Evolutionary conservation across 108 stramenopile species (phyloP), one percentile per base, ranked within the genome.

Genomic region (Bacterosira constricta): DNA sequence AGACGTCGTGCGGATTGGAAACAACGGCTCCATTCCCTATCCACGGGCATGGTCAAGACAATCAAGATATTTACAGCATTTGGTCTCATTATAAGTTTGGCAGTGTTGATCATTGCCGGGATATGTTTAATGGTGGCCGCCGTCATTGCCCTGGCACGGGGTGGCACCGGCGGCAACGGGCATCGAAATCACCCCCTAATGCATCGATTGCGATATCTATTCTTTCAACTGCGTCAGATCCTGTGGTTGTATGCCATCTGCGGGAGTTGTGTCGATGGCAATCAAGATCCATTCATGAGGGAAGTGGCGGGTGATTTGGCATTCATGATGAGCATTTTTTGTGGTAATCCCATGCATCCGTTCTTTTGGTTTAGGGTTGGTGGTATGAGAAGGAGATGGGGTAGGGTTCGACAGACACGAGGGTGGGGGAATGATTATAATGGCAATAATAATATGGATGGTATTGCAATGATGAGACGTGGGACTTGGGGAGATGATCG

Each of bases 171-270:
- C 3, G 72, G 61, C 2, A 72, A 72, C 1, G 64, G 65, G 1
- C 49, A 67, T 29, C 63, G 74, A 25, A 74, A 71, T n/a, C 61
- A 75, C 31, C 52, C 63, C 18, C 51, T 90, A 7, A 73, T 84
- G 65, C 79, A 81, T 50, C 83, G 83, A 61, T 46, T 95, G 27
- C 73, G 81, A 11, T 65, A 50, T 34, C 34, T 92, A 30, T 81
- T 86, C 50, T 63, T 79, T 50, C 77, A 87, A 52, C 39, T 92
- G 51, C 84, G 93, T 23, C 88, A 95, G 61, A 64, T 95, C 50
- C 76, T 95, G 2, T 92, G 89, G 88, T 83, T 82, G 21, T 95
- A 90, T 79, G 89, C 90, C 47, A 81, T 95, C 42, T 92, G 90
- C 58, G 92, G 87, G 23, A 84, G 79, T 42, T 82, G 74, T 2